Evolutionary conservation across 106 monocot species (phyloP), one percentile per base, ranked within the genome.

Genomic region (Narthecium ossifragum): DNA sequence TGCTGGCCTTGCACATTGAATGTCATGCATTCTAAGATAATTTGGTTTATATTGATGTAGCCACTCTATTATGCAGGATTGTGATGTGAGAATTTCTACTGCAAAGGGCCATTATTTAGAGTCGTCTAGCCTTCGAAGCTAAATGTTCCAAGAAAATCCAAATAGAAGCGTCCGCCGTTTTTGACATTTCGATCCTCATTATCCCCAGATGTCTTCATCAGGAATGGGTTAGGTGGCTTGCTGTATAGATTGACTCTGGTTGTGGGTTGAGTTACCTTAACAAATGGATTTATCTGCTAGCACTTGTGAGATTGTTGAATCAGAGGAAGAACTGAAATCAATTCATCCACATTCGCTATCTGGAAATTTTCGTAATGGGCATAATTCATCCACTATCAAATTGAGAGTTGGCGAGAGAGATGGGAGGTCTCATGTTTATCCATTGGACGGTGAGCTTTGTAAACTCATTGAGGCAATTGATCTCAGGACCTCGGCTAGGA

Each of bases 271-370:
- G 26, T 15, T 2, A 2, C 21, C 10, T n/a, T 10, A 2, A 28
- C 7, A 56, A 68, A 53, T 57, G 56, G 41, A 9, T 48, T 48
- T 46, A 68, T 39, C 32, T 8, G 14, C 10, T 8, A 22, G 40
- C 46, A 34, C 28, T 37, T 73, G 39, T 53, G 78, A 73, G 52
- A 79, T 73, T 46, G 41, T 73, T 53, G 78, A 79, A 69, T 50
- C 43, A 15, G 53, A 48, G 5, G 60, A 77, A 12, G 77, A 72
- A 40, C 25, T 56, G 14, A 43, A 43, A 0, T 26, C 41, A n/a
- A 32, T 61, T n/a, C 26, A 45, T 31, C 53, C 30, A 53, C 26
- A 56, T 43, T 73, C 63, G n/a, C n/a, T n/a, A n/a, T n/a, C n/a
- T n/a, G n/a, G n/a, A n/a, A n/a, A n/a, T n/a, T n/a, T n/a, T n/a